Conservation (phyloP, 495 filamentous ascomycete genomes). For the Thermothielavioides terrestris region DNA sequence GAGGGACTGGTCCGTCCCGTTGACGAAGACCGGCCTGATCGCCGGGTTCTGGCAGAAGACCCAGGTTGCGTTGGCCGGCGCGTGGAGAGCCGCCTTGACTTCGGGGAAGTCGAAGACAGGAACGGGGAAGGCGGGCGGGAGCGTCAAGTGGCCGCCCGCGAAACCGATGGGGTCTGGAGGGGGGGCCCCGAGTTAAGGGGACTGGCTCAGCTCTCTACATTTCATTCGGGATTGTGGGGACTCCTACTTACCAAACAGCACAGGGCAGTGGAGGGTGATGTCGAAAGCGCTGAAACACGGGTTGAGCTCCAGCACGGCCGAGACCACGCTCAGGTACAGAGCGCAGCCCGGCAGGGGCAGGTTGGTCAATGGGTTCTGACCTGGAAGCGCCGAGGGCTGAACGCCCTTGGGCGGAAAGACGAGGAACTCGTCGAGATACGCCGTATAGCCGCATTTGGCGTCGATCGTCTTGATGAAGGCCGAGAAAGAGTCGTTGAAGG, state of each 20-base stretch:
- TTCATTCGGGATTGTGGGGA: no score
- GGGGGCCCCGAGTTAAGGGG: no score
- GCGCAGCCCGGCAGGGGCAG: slow-evolving; percentile 40
- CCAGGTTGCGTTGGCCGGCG: slow-evolving; percentile 51
- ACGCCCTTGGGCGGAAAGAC: slow-evolving; percentile 58
- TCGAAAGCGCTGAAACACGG: slow-evolving; percentile 80
- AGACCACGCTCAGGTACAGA: slow-evolving; percentile 50
- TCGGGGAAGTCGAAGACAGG: slow-evolving; percentile 75
- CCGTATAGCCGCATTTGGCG: slow-evolving; percentile 59
- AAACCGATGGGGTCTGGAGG: slow-evolving; percentile 56
- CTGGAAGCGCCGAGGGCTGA: slow-evolving; percentile 41
- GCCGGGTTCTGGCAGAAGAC: slow-evolving; percentile 45
- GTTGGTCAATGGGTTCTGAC: slow-evolving; percentile 12
- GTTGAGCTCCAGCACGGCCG: slow-evolving; percentile 53
- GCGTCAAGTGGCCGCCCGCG: slow-evolving; percentile 45
- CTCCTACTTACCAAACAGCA: slow-evolving; percentile 48
- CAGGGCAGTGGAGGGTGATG: slow-evolving; percentile 65
- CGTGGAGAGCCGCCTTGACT: slow-evolving; percentile 66
- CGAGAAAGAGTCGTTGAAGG: slow-evolving; percentile 61
- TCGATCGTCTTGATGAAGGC: slow-evolving; percentile 48
- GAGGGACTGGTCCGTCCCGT: slow-evolving; percentile 39
- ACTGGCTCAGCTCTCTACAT: no score
- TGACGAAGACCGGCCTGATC: slow-evolving; percentile 46
- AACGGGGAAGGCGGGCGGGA: slow-evolving; percentile 42
- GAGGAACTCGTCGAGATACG: slow-evolving; percentile 55